Evolutionary conservation across 164 flowering plant species (phyloP).

Genomic region (Aristolochia californica): DNA sequence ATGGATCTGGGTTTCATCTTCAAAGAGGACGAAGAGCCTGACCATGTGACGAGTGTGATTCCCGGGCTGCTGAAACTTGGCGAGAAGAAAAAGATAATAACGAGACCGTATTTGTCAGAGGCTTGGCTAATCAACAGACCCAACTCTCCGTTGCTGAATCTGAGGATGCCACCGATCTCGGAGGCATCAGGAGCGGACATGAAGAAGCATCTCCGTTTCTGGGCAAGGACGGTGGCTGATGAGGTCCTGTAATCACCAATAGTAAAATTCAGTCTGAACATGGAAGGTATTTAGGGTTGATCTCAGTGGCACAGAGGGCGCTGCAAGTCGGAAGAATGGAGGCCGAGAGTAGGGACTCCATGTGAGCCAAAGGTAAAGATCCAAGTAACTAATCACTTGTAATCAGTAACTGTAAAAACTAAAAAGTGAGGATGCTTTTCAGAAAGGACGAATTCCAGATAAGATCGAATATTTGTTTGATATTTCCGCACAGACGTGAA

Average conservation of each 20-base stretch:
- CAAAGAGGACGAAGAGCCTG: slow-evolving; percentile 33
- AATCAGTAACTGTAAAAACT: too few species aligned
- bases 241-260: slow-evolving; percentile 16
- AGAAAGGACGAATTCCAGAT: too few species aligned
- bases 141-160: slow-evolving; percentile 39
- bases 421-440: too few species aligned
- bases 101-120: slow-evolving; percentile 61
- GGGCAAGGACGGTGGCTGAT: slow-evolving; percentile 57
- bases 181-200: slow-evolving; percentile 24
- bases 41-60: slow-evolving; percentile 32
- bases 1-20: slow-evolving; percentile 63
- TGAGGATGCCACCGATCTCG: slow-evolving; percentile 26
- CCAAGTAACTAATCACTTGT: too few species aligned
- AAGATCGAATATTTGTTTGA: too few species aligned
- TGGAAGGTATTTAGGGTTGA: too few species aligned
- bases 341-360: too few species aligned
- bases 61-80: slow-evolving; percentile 49
- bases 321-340: too few species aligned
- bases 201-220: slow-evolving; percentile 50
- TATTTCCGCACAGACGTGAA: too few species aligned
- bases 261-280: too few species aligned
- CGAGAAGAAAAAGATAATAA: slow-evolving; percentile 7
- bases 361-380: too few species aligned
- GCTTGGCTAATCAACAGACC: slow-evolving; percentile 56
- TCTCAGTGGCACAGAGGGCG: too few species aligned